Percentiles rank a stretch among this genome's conserved stretches.
These are phyloP conservation scores for Penicillium sp. DNA, from an alignment of 2,329 filamentous ascomycete species.

Conservation along the genomic window DNA sequence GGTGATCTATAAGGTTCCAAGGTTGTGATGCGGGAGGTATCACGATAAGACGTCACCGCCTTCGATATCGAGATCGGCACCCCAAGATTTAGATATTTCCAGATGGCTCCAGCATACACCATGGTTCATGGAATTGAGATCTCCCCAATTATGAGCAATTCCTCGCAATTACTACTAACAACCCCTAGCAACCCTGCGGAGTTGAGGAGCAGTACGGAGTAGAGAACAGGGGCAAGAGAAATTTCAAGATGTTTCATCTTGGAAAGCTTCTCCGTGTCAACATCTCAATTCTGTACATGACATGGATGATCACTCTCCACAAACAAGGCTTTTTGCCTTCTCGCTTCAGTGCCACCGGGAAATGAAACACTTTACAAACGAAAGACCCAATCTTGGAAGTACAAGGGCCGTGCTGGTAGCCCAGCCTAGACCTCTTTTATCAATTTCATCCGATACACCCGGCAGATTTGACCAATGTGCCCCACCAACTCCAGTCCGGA, in stretches of 20 bases:
- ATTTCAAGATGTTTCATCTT: conserved; percentile 4
- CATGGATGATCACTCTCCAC: background rate
- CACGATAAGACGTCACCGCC: conserved; percentile 10
- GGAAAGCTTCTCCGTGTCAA: conserved; percentile 5
- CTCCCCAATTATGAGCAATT: background rate
- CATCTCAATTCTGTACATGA: background rate
- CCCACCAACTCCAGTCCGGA: background rate
- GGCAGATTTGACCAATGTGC: background rate
- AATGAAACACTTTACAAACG: background rate
- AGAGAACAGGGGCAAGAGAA: background rate
- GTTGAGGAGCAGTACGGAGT: background rate
- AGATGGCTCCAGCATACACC: background rate
- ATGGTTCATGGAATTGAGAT: background rate
- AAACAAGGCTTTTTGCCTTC: background rate
- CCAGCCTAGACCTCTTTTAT: background rate
- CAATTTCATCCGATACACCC: background rate
- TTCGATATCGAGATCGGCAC: background rate
- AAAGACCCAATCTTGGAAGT: background rate
- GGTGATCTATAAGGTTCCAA: background rate
- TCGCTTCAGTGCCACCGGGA: background rate
- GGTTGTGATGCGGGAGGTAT: background rate
- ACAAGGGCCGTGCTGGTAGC: background rate
- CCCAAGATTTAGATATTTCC: background rate
- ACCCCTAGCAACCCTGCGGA: background rate
- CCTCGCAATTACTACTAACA: background rate